Conservation (phyloP, 495 filamentous ascomycete species). For the Hapsidospora chrysogenum region DNA sequence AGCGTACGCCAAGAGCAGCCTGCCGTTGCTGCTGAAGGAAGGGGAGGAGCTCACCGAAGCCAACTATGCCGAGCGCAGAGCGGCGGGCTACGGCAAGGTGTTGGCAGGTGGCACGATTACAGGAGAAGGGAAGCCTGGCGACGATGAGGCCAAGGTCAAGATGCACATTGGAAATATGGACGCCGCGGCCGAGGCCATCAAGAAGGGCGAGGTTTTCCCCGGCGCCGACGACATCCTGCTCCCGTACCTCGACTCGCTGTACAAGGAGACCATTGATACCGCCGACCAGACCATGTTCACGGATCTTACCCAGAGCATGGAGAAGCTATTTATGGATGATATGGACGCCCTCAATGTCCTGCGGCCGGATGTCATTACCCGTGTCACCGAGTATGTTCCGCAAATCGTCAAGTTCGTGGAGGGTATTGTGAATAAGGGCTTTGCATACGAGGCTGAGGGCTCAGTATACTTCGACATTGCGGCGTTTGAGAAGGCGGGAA, state of each 20-base stretch:
- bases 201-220: conserved; percentile 22
- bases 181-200: conserved; percentile 40
- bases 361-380: conserved; percentile 61
- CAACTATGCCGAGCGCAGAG: conserved; percentile 36
- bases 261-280: conserved; percentile 58
- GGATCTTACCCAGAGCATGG: conserved; percentile 64
- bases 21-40: conserved; percentile 40
- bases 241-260: conserved; percentile 66
- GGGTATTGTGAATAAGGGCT: conserved; percentile 66
- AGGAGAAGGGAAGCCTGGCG: conserved; percentile 41
- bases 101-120: conserved; percentile 44
- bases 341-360: conserved; percentile 77
- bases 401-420: conserved; percentile 60
- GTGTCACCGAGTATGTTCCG: conserved; percentile 77
- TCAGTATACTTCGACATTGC: conserved; percentile 91
- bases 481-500: conserved; percentile 69
- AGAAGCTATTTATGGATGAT: conserved; percentile 68
- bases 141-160: conserved; percentile 72
- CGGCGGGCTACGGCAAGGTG: conserved; percentile 45
- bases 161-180: conserved; percentile 78
- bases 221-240: conserved; percentile 52
- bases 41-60: conserved; percentile 21
- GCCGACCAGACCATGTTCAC: conserved; percentile 57
- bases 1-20: conserved; percentile 60
- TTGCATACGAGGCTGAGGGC: conserved; percentile 72